Conservation (phyloP, 768 basidiomycete species). For the Mycena pura region DNA sequence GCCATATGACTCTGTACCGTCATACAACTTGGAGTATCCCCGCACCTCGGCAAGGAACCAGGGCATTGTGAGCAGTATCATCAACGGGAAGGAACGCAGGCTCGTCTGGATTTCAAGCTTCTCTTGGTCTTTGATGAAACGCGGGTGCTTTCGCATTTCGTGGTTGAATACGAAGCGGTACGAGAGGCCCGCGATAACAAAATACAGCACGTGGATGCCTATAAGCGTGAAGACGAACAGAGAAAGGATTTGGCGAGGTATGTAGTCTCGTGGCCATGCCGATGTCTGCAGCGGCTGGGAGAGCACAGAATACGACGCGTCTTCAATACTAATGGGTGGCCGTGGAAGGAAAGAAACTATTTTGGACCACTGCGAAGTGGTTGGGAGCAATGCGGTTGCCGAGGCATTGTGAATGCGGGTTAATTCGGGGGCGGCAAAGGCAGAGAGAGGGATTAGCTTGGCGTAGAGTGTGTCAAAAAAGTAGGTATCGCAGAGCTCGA, state of each 20-base stretch:
- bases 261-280: conserved; percentile 86
- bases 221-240: conserved; percentile 73
- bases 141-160: conserved; percentile 93
- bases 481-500: conserved; percentile 71
- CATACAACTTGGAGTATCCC: conserved; percentile 83
- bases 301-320: conserved; percentile 36
- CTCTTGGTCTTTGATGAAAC: conserved; percentile 90
- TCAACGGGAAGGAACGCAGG: conserved; percentile 79
- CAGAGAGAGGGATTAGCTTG: conserved; percentile 67
- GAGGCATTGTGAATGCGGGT: conserved; percentile 47
- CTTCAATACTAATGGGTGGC: conserved; percentile 53
- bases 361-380: conserved; percentile 54
- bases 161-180: conserved; percentile 92
- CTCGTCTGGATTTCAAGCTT: conserved; percentile 78
- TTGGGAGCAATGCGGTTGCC: conserved; percentile 40
- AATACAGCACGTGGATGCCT: conserved; percentile 88
- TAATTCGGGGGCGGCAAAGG: conserved; percentile 43
- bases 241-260: conserved; percentile 80
- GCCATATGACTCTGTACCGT: conserved; percentile 80
- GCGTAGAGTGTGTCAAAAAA: conserved; percentile 85
- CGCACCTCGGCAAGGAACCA: conserved; percentile 94
- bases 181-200: conserved; percentile 84
- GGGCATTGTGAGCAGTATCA: conserved; percentile 86
- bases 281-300: conserved; percentile 51
- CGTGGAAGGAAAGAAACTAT: conserved; percentile 64